Evolutionary conservation across 169 alveolate species (phyloP).

Genomic region (Theileria annulata): DNA sequence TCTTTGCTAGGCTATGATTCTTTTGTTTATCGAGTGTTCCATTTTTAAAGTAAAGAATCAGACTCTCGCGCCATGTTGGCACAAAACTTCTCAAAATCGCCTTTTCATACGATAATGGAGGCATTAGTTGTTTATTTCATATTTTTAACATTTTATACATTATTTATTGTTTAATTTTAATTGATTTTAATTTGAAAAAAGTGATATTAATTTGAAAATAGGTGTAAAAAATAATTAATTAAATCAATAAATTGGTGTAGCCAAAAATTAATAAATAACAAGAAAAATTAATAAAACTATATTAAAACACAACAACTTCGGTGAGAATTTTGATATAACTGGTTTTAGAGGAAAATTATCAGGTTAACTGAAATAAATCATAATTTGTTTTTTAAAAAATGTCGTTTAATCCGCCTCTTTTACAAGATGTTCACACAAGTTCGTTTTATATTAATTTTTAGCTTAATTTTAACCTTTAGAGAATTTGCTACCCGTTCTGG

Average conservation of each 20-base stretch:
- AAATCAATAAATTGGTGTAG: neutral
- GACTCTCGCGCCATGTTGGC: conserved; percentile 62
- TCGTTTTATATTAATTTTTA: neutral
- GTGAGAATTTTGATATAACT: neutral
- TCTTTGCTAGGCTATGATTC: conserved; percentile 15
- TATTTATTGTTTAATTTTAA: too few relatives aligned
- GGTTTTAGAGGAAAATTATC: neutral
- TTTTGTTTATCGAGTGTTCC: conserved; percentile 12
- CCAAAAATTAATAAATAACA: neutral
- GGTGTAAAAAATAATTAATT: too few relatives aligned
- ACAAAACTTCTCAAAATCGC: conserved; percentile 51
- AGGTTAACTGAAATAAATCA: neutral
- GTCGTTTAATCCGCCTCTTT: conserved; percentile 62
- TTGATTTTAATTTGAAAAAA: too few relatives aligned
- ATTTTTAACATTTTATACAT: too few relatives aligned
- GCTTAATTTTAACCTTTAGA: conserved; percentile 9
- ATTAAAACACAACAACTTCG: neutral
- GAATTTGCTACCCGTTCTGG: conserved; percentile 47
- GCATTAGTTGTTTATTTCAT: conserved; percentile 25
- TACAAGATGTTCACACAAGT: conserved; percentile 59
- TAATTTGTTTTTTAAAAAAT: conserved; percentile 10
- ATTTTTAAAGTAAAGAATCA: conserved; percentile 31
- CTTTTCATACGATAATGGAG: conserved; percentile 64
- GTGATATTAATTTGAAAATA: too few relatives aligned
- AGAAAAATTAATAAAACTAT: neutral